Percentiles rank a stretch among this genome's conserved stretches.
Evolutionary conservation across 2,329 filamentous ascomycete genomes (phyloP).

Genomic region (Aspergillus versicolor): DNA sequence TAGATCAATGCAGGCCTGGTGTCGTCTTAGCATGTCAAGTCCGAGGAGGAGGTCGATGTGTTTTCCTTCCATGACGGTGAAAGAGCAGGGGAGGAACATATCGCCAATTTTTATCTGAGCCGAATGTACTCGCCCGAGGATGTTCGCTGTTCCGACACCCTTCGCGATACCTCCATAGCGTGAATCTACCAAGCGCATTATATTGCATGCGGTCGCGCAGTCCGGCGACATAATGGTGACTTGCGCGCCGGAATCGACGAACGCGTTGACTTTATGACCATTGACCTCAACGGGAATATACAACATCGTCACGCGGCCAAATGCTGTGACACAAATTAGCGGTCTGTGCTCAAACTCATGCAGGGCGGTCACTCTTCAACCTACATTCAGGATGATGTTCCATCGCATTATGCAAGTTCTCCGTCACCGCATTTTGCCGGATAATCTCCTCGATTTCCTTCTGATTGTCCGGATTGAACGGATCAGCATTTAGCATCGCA

Average conservation of each 20-base stretch:
- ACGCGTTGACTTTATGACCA: constrained; percentile 84
- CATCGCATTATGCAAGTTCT: constrained; percentile 94
- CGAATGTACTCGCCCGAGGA: constrained; percentile 91
- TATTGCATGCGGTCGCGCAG: constrained; percentile 87
- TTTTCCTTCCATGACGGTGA: constrained; percentile 99
- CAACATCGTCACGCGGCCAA: constrained; percentile 91
- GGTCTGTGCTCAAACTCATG: background rate
- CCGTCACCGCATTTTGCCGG: constrained; percentile 86
- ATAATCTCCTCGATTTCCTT: constrained; percentile 95
- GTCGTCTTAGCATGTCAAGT: constrained; percentile 93
- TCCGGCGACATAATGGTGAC: constrained; percentile 97
- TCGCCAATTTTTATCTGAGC: constrained; percentile 92
- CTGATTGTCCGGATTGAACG: constrained; percentile 91
- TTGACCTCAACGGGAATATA: constrained; percentile 97
- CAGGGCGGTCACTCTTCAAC: constrained; percentile 25
- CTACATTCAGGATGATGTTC: constrained; percentile 95
- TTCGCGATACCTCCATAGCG: constrained; percentile 89
- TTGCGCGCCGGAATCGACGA: constrained; percentile 96
- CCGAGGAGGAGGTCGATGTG: constrained; percentile 90
- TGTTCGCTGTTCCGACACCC: constrained; percentile 90
- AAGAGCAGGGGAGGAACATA: constrained; percentile 85
- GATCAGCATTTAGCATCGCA: constrained; percentile 82
- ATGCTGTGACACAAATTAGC: constrained; percentile 58
- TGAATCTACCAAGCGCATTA: constrained; percentile 92
- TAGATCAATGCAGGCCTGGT: constrained; percentile 90